A percentile compares a stretch with the other conserved stretches of the same genome.
phyloP scores from a whole-genome alignment of 2,329 filamentous ascomycete species.

The Diaporthe sp. region DNA sequence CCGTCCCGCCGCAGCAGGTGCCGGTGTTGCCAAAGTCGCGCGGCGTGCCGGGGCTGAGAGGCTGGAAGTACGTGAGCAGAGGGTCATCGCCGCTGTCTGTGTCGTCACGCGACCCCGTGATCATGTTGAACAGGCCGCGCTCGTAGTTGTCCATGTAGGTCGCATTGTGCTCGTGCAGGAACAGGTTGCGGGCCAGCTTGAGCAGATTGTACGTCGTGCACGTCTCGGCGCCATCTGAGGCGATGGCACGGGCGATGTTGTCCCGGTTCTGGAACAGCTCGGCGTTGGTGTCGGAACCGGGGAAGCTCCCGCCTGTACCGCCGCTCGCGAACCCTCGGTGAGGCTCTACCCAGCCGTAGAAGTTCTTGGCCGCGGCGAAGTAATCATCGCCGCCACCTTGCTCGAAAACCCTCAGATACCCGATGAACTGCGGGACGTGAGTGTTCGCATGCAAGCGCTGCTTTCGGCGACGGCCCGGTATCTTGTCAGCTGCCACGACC shows the following conservation, averaged over 20 bases:
- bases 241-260: conserved; percentile 46
- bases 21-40: conserved; percentile 46
- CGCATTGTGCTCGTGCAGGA: conserved; percentile 45
- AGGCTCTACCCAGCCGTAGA: conserved; percentile 47
- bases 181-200: conserved; percentile 46
- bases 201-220: conserved; percentile 47
- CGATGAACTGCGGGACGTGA: conserved; percentile 46
- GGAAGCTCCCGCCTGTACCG: conserved; percentile 45
- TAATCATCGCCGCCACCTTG: conserved; percentile 44
- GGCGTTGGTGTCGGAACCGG: conserved; percentile 44
- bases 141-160: conserved; percentile 48
- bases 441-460: conserved; percentile 45
- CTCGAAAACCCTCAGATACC: conserved; percentile 45
- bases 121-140: conserved; percentile 47
- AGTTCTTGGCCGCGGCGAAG: conserved; percentile 45
- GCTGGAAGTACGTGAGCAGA: conserved; percentile 46
- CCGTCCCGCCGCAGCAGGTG: conserved; percentile 46
- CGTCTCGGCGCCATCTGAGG: conserved; percentile 43
- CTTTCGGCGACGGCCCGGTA: conserved; percentile 43
- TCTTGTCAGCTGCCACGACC: conserved; percentile 41
- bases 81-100: conserved; percentile 39
- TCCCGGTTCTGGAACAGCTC: conserved; percentile 48
- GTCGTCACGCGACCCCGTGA: conserved; percentile 45
- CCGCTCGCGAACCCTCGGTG: conserved; percentile 45
- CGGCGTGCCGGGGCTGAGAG: conserved; percentile 40